Evolutionary conservation across 2,329 filamentous ascomycete genomes (phyloP).

Genomic region (Trichoderma koningii): DNA sequence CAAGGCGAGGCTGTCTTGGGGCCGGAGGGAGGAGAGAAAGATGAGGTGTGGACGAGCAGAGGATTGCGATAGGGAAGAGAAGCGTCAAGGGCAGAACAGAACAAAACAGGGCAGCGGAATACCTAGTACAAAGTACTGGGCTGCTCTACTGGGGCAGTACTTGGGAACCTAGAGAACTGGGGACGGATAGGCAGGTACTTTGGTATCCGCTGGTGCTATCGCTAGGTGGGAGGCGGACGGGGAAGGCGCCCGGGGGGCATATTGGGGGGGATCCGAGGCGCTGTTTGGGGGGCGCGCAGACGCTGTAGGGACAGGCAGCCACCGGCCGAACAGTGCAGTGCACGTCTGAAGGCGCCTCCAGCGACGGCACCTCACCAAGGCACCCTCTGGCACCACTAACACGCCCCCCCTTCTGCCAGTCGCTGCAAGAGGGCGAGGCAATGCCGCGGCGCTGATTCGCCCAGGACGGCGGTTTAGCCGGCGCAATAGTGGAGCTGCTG

Average conservation of each 20-base stretch:
- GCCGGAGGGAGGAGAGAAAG: slow-evolving; percentile 12
- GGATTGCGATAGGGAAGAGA: slow-evolving; percentile 21
- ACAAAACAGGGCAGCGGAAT: slow-evolving; percentile 9
- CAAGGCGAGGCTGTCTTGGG: slow-evolving; percentile 22
- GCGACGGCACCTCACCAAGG: no score
- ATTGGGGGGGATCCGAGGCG: background rate
- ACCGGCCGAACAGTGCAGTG: no score
- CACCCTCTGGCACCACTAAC: no score
- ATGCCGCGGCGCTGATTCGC: slow-evolving; percentile 41
- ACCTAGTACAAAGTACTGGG: background rate
- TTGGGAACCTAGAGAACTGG: no score
- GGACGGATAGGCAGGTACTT: no score
- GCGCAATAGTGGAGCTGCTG: slow-evolving; percentile 57
- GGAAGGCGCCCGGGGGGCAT: slow-evolving; percentile 3
- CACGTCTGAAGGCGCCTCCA: no score
- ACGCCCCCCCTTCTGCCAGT: background rate
- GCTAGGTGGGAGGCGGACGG: slow-evolving; percentile 6
- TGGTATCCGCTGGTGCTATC: no score
- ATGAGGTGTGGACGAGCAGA: slow-evolving; percentile 15
- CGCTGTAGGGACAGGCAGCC: background rate
- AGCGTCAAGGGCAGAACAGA: slow-evolving; percentile 17
- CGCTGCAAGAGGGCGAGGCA: slow-evolving; percentile 32
- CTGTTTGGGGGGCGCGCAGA: slow-evolving; percentile 5
- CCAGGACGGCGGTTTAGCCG: slow-evolving; percentile 57
- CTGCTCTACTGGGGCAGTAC: no score